A percentile compares a stretch with the other conserved stretches of the same genome.
These are phyloP conservation scores for Metschnikowia kofuensis DNA, from an alignment of 805 yeast genomes.

Conservation along the genomic window DNA sequence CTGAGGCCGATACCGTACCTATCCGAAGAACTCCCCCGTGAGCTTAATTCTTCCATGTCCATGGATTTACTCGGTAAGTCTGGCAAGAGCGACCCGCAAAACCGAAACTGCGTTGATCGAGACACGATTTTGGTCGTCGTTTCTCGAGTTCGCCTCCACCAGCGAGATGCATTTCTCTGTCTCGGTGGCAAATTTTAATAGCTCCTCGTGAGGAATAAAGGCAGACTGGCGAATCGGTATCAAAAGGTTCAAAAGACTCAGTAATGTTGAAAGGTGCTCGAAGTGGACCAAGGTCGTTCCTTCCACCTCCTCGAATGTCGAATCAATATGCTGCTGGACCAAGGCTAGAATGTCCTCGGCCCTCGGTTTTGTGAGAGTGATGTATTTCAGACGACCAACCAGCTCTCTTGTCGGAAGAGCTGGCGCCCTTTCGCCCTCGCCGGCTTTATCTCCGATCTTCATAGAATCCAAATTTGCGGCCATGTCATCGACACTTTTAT, in stretches of 20 bases:
- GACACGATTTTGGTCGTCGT: constrained; percentile 13
- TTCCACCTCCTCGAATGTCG: constrained; percentile 27
- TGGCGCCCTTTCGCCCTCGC: constrained; percentile 9
- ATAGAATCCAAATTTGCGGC: constrained; percentile 12
- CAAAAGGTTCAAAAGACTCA: constrained; percentile 57
- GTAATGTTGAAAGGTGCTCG: constrained; percentile 39
- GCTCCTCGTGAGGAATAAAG: constrained; percentile 14
- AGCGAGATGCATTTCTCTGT: constrained; percentile 16
- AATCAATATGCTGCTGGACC: constrained; percentile 36
- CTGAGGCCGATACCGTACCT: too few species aligned
- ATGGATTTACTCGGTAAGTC: constrained; percentile 20
- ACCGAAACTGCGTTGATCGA: constrained; percentile 34
- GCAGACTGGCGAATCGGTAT: constrained; percentile 28
- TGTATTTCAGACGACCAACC: constrained; percentile 32
- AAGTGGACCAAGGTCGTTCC: constrained; percentile 21
- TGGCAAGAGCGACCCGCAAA: constrained; percentile 32
- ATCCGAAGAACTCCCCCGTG: too few species aligned
- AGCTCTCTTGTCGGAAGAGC: constrained; percentile 19
- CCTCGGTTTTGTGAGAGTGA: constrained; percentile 43
- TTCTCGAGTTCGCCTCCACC: constrained; percentile 22
- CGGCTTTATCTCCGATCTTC: constrained; percentile 21
- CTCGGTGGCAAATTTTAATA: constrained; percentile 13
- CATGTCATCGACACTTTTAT: constrained; percentile 13
- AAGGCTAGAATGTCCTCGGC: constrained; percentile 42
- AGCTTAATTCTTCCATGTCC: too few species aligned